Percentiles rank a stretch among this genome's conserved stretches.
Conservation (phyloP, 2,329 filamentous ascomycete genomes). For the Xylogone sp. region DNA sequence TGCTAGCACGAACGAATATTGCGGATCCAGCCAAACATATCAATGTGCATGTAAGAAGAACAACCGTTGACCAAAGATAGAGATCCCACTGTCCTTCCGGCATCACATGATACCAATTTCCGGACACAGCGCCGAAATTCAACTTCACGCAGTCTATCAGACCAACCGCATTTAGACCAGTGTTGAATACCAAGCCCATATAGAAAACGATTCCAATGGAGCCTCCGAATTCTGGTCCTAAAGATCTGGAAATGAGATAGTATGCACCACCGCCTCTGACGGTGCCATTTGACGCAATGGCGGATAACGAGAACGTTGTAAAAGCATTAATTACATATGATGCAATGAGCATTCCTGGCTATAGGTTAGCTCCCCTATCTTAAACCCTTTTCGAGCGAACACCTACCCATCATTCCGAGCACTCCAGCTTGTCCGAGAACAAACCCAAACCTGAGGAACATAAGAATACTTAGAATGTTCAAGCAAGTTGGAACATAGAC, state of each 20-base stretch:
- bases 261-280: conserved; percentile 86
- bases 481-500: conserved; percentile 87
- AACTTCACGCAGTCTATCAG: conserved; percentile 77
- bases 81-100: conserved; percentile 71
- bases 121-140: conserved; percentile 60
- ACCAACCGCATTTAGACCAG: conserved; percentile 82
- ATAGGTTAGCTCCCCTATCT: conserved; percentile 16
- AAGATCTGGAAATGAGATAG: conserved; percentile 79
- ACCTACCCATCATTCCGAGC: conserved; percentile 71
- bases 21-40: conserved; percentile 78
- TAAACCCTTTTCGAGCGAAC: conserved; percentile 1
- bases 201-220: conserved; percentile 88
- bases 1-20: conserved; percentile 77
- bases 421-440: conserved; percentile 79
- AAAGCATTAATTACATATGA: conserved; percentile 82
- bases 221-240: conserved; percentile 85
- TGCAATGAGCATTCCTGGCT: conserved; percentile 62
- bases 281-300: conserved; percentile 86
- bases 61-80: conserved; percentile 71
- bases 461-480: conserved; percentile 85
- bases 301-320: conserved; percentile 80
- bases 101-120: conserved; percentile 56
- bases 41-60: conserved; percentile 66
- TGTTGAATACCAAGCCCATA: conserved; percentile 84
- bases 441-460: conserved; percentile 86